Evolutionary conservation across 352 stramenopile species (phyloP), one percentile per base, ranked within the genome.

Genomic region (Globisporangium spinosum): DNA sequence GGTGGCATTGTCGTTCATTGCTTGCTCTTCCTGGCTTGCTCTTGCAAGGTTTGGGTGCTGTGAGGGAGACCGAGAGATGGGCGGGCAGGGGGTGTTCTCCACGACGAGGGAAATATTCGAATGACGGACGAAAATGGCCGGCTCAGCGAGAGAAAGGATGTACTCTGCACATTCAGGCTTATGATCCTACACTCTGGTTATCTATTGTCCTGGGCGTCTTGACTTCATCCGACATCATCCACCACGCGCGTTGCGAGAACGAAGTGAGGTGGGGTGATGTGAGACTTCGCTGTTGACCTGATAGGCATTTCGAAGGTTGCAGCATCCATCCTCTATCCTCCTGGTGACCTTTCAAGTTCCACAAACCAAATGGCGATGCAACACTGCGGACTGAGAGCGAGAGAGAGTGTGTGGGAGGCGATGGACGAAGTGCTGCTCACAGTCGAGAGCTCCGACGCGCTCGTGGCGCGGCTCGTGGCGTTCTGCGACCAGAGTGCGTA

Each of bases 381-480:
- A 32, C 29, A 32, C 29, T 32, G 29, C 4, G 29, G 29, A 32
- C 29, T 32, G 29, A 32, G 29, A 32, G 29, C 29, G 1, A 47
- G 15, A 47, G 15, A 17, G 20, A 47, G 40, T 47, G 40, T 15
- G 29, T 12, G 35, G 34, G 10, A 38, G 10, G 40, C 20, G 2
- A 85, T 85, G 78, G 74, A 85, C 23, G 74, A 83, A 56, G 70
- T 85, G 63, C 47, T 83, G 32, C 9, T 83, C 27, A 70, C 74
- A 0, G 74, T 82, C 27, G 71, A 79, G 65, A 83, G 76, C 67
- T 82, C 76, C 3, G 78, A 85, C 61, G 65, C 72, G 22, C 54
- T 85, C 25, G 54, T 85, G 20, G 78, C 74, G 17, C 73, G 76
- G 43, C 72, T 85, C 10, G 63, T 85, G 38, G 62, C 67, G 13